Base-by-base conservation (phyloP, 2,329 filamentous ascomycete species). In the Talaromyces sp. region DNA sequence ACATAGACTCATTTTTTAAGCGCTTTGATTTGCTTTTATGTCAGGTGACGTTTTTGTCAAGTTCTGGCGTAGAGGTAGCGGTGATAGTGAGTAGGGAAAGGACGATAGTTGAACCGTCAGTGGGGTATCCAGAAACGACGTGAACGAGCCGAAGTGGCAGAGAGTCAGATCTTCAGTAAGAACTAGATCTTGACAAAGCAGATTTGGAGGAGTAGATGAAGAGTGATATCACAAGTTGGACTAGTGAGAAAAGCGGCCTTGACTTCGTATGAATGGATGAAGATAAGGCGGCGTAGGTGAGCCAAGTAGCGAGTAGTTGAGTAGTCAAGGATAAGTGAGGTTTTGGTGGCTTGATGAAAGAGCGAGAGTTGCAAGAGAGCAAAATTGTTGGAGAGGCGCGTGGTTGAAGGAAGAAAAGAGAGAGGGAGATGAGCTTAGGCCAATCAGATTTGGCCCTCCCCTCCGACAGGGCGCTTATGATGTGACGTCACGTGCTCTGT, bases 1-100 rank as follows among this genome's bases (percentile, higher is more conserved):
- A 43, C 59, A 58, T 1, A 61, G 53, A 57, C 52, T 59, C 56
- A 62, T 54, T 11, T 31, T 57, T 48, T 22, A 36, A 1, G 25
- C 7, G 25, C 4, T 3, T 28, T 28, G 4, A 28, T 7, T 28
- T 28, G 7, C 3, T 28, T 28, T 28, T 28, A 28, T 3, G 3
- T 4, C 10, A 5, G 10, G 36, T 39, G 36, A 13, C 10, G 4
- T 39, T 3, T 39, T 39, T 17, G 3, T 28, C 25, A 28, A 28
- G 4, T 28, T 28, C 25, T 28, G 25, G 25, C 7, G 25, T 28
- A 28, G 25, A 28, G 25, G 4, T 28, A 28, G 25, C 25, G 36
- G 36, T 39, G 36, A 5, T 13, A 9, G 10, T 39, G 36, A 3
- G 36, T 9, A 15, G 10, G 10, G 36, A 39, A 7, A 28, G 25